Evolutionary conservation across 2,329 filamentous ascomycete species (phyloP).

Genomic region (Alternaria novae-zelandiae): DNA sequence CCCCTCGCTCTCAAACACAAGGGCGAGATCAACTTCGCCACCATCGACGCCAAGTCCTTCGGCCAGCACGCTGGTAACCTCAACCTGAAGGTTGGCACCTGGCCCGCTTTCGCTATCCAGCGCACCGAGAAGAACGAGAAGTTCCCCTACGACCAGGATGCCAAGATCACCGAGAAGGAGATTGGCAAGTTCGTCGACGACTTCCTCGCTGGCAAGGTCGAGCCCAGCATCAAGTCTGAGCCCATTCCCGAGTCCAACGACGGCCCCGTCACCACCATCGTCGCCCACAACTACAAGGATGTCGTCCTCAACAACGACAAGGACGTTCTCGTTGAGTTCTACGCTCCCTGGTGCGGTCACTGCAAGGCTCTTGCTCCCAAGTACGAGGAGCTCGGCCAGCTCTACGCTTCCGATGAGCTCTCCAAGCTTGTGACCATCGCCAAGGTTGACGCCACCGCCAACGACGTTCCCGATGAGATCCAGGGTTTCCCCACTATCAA

Average conservation of each 20-base stretch:
- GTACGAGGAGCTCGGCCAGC: slow-evolving; percentile 68
- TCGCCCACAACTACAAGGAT: slow-evolving; percentile 92
- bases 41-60: slow-evolving; percentile 92
- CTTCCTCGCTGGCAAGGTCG: slow-evolving; percentile 84
- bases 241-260: slow-evolving; percentile 93
- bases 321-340: slow-evolving; percentile 98
- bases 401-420: slow-evolving; percentile 61
- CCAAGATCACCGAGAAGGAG: slow-evolving; percentile 74
- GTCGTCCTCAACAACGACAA: slow-evolving; percentile 92
- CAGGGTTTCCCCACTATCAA: slow-evolving; percentile 99
- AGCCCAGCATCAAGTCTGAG: slow-evolving; percentile 98
- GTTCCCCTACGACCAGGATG: slow-evolving; percentile 88
- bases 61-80: slow-evolving; percentile 95
- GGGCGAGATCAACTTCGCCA: slow-evolving; percentile 96
- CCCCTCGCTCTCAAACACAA: slow-evolving; percentile 89
- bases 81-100: slow-evolving; percentile 93
- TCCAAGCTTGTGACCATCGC: slow-evolving; percentile 69
- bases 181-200: slow-evolving; percentile 86
- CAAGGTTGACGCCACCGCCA: slow-evolving; percentile 95
- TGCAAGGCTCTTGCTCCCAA: slow-evolving; percentile 73
- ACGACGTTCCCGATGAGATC: slow-evolving; percentile 97
- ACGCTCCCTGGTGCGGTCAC: slow-evolving; percentile 83
- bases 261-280: slow-evolving; percentile 83
- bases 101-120: slow-evolving; percentile 98
- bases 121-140: slow-evolving; percentile 95